phyloP scores from a whole-genome alignment of 2,329 filamentous ascomycete genomes.

The Esteya vermicola region DNA sequence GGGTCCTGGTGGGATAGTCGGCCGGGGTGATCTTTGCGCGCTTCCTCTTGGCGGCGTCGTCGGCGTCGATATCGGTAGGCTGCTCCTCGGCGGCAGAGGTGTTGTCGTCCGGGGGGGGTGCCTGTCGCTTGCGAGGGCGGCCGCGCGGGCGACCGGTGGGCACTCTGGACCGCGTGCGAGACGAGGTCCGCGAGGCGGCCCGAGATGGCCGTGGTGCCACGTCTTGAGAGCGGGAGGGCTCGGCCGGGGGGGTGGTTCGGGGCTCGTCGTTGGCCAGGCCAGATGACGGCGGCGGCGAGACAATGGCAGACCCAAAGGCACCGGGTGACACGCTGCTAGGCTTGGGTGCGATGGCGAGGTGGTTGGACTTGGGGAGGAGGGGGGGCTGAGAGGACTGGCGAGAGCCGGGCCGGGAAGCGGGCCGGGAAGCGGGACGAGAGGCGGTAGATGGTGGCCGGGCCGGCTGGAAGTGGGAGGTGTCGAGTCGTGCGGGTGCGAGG shows the following conservation, averaged over 20 bases:
- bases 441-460: neutral
- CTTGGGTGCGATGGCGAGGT: neutral
- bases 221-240: conserved; percentile 11
- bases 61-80: conserved; percentile 35
- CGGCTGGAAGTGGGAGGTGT: conserved; percentile 6
- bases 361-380: neutral
- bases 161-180: conserved; percentile 32
- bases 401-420: conserved; percentile 8
- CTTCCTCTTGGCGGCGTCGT: conserved; percentile 51
- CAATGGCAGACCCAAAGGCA: neutral
- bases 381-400: conserved; percentile 8
- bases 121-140: conserved; percentile 38
- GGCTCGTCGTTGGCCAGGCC: conserved; percentile 3
- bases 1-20: conserved; percentile 40
- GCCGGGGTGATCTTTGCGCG: conserved; percentile 65
- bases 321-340: too few relatives aligned
- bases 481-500: conserved; percentile 13
- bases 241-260: neutral
- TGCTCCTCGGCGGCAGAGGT: conserved; percentile 58
- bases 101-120: conserved; percentile 44
- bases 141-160: conserved; percentile 42
- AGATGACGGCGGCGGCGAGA: conserved; percentile 4
- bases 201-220: conserved; percentile 31
- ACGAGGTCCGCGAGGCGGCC: too few relatives aligned
- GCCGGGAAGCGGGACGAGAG: conserved; percentile 4